A percentile compares a stretch with the other conserved stretches of the same genome.
Evolutionary conservation across 2,329 filamentous ascomycete species (phyloP).

Genomic region (Microsporum canis): DNA sequence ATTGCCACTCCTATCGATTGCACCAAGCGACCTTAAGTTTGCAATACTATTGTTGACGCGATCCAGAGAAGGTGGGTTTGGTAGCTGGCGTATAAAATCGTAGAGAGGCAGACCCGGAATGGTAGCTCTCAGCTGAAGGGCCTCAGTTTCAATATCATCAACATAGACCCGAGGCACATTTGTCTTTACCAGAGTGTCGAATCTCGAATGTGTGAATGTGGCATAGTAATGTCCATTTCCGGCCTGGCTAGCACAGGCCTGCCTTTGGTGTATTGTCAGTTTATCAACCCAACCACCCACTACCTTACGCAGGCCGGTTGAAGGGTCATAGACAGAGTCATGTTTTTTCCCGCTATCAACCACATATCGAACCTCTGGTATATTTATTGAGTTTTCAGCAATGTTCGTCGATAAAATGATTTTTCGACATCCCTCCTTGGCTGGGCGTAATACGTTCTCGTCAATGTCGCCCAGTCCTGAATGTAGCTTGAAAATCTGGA

Average conservation of each 20-base stretch:
- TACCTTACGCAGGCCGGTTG: conserved; percentile 29
- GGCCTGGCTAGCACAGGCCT: conserved; percentile 41
- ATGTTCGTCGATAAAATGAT: conserved; percentile 43
- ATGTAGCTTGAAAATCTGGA: conserved; percentile 38
- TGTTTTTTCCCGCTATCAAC: conserved; percentile 39
- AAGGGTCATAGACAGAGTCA: conserved; percentile 31
- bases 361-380: conserved; percentile 42
- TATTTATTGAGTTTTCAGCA: conserved; percentile 42
- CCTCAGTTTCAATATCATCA: conserved; percentile 35
- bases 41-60: conserved; percentile 31
- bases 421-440: conserved; percentile 32
- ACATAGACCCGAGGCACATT: conserved; percentile 34
- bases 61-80: conserved; percentile 34
- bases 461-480: conserved; percentile 35
- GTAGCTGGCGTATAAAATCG: conserved; percentile 33
- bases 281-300: conserved; percentile 38
- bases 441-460: conserved; percentile 31
- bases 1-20: conserved; percentile 33
- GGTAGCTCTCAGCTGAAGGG: conserved; percentile 35
- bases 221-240: conserved; percentile 41
- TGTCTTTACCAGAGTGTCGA: conserved; percentile 23
- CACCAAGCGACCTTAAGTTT: conserved; percentile 31
- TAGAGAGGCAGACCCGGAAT: conserved; percentile 30
- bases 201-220: conserved; percentile 32
- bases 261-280: conserved; percentile 39